A percentile compares a stretch with the other conserved stretches of the same genome.
phyloP scores from a whole-genome alignment of 371 early-diverging fungal genomes.

The Dinochytrium kinnereticum region DNA sequence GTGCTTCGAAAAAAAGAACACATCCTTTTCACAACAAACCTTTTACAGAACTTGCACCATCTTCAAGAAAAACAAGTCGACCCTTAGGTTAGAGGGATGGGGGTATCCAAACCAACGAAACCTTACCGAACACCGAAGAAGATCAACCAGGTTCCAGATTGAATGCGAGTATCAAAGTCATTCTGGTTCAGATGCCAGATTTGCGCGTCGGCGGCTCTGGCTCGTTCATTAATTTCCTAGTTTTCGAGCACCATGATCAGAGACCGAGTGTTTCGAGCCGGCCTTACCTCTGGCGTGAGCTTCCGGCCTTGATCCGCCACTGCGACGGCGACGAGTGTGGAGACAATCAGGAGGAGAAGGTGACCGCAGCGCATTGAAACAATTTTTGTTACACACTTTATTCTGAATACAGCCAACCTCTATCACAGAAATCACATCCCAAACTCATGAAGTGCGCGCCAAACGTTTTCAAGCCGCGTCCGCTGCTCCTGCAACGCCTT shows the following conservation, averaged over 20 bases:
- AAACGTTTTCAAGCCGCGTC: constrained; percentile 17
- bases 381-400: too few species aligned
- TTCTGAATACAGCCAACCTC: background rate
- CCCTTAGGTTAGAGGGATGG: background rate
- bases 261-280: background rate
- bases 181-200: constrained; percentile 34
- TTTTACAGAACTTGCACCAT: constrained; percentile 42
- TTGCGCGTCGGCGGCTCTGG: constrained; percentile 33
- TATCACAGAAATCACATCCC: constrained; percentile 3
- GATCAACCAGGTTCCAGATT: constrained; percentile 36
- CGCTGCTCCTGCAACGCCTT: constrained; percentile 37
- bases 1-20: background rate
- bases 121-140: constrained; percentile 43
- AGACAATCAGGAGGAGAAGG: constrained; percentile 11
- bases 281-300: constrained; percentile 31
- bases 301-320: constrained; percentile 19
- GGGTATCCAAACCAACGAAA: background rate
- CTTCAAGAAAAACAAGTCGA: background rate
- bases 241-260: too few species aligned
- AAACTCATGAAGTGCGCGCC: constrained; percentile 14
- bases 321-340: constrained; percentile 2
- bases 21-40: background rate
- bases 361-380: constrained; percentile 6
- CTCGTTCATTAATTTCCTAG: constrained; percentile 30
- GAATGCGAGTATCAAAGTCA: constrained; percentile 25